phyloP scores from a whole-genome alignment of 306 rosid species.

The Mimosa bimucronata region DNA sequence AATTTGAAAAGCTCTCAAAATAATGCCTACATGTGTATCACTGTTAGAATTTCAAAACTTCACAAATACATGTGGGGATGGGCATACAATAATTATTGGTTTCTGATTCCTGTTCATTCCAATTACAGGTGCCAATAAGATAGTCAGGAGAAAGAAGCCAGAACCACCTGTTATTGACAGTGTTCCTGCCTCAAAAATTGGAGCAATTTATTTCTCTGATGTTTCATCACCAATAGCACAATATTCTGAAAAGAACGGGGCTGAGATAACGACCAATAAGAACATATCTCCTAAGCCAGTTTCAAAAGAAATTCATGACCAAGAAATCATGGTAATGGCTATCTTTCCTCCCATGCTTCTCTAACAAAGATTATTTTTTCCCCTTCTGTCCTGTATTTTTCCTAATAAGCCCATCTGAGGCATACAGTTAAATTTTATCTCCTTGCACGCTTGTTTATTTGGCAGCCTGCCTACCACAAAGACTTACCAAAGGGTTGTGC shows the following conservation, averaged over 20 bases:
- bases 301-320: constrained; percentile 46
- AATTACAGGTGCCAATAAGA: constrained; percentile 58
- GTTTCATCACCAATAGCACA: constrained; percentile 53
- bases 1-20: constrained; percentile 13
- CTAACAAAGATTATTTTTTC: neutral
- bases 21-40: constrained; percentile 4
- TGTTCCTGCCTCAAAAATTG: constrained; percentile 50
- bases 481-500: constrained; percentile 40
- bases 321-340: constrained; percentile 48
- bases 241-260: constrained; percentile 48
- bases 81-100: constrained; percentile 12
- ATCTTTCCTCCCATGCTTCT: constrained; percentile 15
- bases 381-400: neutral
- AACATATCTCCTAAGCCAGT: constrained; percentile 36
- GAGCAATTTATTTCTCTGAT: constrained; percentile 58
- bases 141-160: constrained; percentile 62
- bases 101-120: constrained; percentile 37
- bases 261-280: constrained; percentile 45
- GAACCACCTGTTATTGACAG: constrained; percentile 68
- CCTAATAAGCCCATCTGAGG: neutral
- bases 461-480: constrained; percentile 53
- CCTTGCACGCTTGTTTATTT: constrained; percentile 30
- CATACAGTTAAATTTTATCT: constrained; percentile 28
- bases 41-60: neutral
- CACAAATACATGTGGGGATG: neutral